A percentile compares a stretch with the other conserved stretches of the same genome.
Conservation (phyloP, 83 land plant genomes). For the Thuja plicata region DNA sequence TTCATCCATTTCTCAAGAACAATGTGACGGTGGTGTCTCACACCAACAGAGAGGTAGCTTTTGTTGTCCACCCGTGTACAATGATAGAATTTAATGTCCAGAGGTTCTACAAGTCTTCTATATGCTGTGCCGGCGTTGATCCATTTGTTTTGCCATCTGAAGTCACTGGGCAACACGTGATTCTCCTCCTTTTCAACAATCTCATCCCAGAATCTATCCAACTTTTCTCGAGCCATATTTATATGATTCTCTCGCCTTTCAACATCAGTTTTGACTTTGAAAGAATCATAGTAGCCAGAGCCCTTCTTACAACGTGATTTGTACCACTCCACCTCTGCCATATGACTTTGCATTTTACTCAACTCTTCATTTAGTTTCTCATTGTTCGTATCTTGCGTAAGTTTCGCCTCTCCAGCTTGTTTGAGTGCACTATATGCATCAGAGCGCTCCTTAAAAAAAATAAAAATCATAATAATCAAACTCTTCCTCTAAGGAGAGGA, state of each 20-base stretch:
- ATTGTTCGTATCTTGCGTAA: conserved; percentile 30
- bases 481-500: neutral
- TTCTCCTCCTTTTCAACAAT: conserved; percentile 46
- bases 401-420: conserved; percentile 41
- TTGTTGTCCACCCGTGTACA: conserved; percentile 49
- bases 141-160: conserved; percentile 39
- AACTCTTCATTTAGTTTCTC: conserved; percentile 25
- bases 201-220: conserved; percentile 58
- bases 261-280: conserved; percentile 27
- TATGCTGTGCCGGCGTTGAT: conserved; percentile 41
- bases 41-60: conserved; percentile 30
- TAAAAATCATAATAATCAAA: neutral
- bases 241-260: conserved; percentile 36
- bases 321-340: conserved; percentile 27
- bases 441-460: conserved; percentile 23
- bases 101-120: too few species aligned
- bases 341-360: conserved; percentile 16
- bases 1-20: conserved; percentile 49
- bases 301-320: conserved; percentile 18
- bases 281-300: conserved; percentile 51
- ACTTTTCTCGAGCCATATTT: conserved; percentile 40
- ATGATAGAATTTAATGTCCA: conserved; percentile 67
- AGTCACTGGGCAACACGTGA: conserved; percentile 46
- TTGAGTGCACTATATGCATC: conserved; percentile 35
- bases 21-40: conserved; percentile 49